Evolutionary conservation across 176 grass and related monocot genomes (phyloP).

Genomic region (Panicum miliaceum): DNA sequence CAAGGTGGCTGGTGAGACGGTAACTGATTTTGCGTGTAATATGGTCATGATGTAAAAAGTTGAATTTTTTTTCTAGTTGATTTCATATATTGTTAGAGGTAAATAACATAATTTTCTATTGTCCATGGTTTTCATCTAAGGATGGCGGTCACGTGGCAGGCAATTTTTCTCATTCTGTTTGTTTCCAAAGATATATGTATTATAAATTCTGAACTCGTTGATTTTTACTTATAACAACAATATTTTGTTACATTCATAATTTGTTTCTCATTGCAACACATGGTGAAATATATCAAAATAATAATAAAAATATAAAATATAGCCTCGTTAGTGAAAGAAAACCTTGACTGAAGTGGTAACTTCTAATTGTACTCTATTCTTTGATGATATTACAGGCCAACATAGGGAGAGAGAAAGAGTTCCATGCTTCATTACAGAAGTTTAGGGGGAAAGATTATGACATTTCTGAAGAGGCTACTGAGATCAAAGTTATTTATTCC

Average conservation of each 20-base stretch:
- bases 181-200: not conserved
- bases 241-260: not conserved
- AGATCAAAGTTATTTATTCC: constrained; percentile 59
- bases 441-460: constrained; percentile 58
- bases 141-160: not conserved
- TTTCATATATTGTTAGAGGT: not conserved
- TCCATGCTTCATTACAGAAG: constrained; percentile 59
- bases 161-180: not conserved
- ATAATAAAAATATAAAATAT: constrained; percentile 8
- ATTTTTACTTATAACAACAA: constrained; percentile 28
- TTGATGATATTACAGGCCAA: constrained; percentile 55
- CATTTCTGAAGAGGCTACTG: constrained; percentile 61
- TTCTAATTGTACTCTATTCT: constrained; percentile 16
- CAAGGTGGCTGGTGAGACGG: constrained; percentile 74
- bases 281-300: not conserved
- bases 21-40: constrained; percentile 13
- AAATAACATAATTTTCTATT: not conserved
- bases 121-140: not conserved
- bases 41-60: not conserved
- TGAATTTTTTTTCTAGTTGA: not conserved
- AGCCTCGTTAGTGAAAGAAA: constrained; percentile 14
- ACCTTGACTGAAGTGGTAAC: constrained; percentile 7
- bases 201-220: not conserved
- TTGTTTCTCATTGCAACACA: not conserved
- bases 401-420: constrained; percentile 58